Conservation (phyloP, 257 asterid genomes). For the Solanum paucissectum region DNA sequence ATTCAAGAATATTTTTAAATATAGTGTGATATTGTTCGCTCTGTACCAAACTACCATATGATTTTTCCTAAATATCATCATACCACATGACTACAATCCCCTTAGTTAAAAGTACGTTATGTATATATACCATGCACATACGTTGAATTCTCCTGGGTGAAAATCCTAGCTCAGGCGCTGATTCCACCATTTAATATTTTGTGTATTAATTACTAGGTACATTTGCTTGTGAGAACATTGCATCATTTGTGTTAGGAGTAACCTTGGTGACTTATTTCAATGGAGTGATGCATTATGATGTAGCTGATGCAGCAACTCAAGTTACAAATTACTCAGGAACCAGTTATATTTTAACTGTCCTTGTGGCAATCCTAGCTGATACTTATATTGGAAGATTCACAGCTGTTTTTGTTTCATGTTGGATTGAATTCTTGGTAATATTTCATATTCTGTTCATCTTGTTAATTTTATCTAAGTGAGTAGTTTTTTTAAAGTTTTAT, state of each 20-base stretch:
- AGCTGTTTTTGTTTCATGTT: conserved; percentile 26
- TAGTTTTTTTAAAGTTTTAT: not conserved
- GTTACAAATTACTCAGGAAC: conserved; percentile 49
- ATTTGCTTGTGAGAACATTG: conserved; percentile 40
- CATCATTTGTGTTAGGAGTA: conserved; percentile 33
- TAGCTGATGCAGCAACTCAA: conserved; percentile 54
- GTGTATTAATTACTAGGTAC: conserved; percentile 16
- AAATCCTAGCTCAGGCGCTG: not conserved
- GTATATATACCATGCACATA: not conserved
- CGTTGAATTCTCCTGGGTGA: not conserved
- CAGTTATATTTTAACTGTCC: conserved; percentile 43
- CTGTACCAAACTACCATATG: not conserved
- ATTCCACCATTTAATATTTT: not conserved
- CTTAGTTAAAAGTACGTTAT: too few relatives aligned
- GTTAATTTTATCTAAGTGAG: not conserved
- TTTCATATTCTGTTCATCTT: not conserved
- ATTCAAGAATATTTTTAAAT: not conserved
- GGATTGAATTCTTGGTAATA: conserved; percentile 41
- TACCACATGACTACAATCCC: not conserved
- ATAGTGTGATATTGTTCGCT: not conserved
- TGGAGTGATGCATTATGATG: conserved; percentile 40
- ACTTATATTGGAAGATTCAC: conserved; percentile 48
- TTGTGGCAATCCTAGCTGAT: conserved; percentile 50
- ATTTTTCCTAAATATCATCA: not conserved
- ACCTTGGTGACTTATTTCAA: conserved; percentile 44